Evolutionary conservation across 2,329 filamentous ascomycete genomes (phyloP).

Genomic region (Scedosporium apiospermum): DNA sequence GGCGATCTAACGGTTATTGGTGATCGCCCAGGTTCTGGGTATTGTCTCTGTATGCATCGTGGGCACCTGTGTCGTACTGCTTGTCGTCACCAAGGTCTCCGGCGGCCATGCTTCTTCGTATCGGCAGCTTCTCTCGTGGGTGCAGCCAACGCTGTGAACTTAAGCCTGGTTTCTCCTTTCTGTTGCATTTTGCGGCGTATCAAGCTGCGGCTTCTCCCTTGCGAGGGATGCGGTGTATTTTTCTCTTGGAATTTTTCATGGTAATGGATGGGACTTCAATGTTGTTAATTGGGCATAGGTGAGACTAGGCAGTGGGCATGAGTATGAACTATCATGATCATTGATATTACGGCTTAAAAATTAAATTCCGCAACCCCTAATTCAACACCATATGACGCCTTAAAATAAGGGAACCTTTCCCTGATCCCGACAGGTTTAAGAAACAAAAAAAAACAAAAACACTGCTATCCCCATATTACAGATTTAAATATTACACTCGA

Average conservation of each 20-base stretch:
- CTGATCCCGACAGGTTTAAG: too few species aligned
- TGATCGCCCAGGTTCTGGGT: slow-evolving; percentile 43
- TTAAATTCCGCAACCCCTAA: too few species aligned
- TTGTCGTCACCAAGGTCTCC: slow-evolving; percentile 37
- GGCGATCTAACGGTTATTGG: not conserved
- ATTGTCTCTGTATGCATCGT: slow-evolving; percentile 54
- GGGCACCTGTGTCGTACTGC: slow-evolving; percentile 53
- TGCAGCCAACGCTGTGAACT: not conserved
- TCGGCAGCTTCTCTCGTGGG: not conserved
- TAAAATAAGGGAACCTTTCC: too few species aligned
- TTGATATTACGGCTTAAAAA: too few species aligned
- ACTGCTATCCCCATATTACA: too few species aligned
- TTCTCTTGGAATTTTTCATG: not conserved
- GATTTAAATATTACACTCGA: too few species aligned
- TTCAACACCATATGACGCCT: too few species aligned
- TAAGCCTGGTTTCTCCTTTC: not conserved
- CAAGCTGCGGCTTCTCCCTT: not conserved
- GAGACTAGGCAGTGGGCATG: too few species aligned
- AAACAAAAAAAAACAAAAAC: too few species aligned
- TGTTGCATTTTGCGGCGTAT: not conserved
- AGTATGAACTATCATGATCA: too few species aligned
- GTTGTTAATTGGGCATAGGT: too few species aligned
- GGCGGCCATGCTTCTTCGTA: slow-evolving; percentile 1
- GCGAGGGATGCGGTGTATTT: not conserved
- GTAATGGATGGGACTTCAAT: not conserved